phyloP scores from a whole-genome alignment of 768 basidiomycete genomes.

The Paxillus ammoniavirescens region DNA sequence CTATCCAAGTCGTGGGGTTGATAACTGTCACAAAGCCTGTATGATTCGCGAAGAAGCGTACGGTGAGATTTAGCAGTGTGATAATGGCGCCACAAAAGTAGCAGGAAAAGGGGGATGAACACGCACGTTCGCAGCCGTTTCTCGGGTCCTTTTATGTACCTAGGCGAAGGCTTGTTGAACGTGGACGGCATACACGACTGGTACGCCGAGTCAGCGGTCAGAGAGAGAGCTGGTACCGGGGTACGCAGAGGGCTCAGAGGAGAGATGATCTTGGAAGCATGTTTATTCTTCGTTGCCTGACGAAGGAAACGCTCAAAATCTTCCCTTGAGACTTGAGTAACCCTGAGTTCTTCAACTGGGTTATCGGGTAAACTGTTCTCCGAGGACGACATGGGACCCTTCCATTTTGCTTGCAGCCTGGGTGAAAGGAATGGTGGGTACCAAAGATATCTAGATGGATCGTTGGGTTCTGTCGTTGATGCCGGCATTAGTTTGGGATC shows the following conservation, averaged over 20 bases:
- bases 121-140: constrained; percentile 29
- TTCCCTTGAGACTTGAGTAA: constrained; percentile 7
- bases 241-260: constrained; percentile 31
- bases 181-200: constrained; percentile 22
- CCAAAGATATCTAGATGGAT: constrained; percentile 6
- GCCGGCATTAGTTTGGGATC: not conserved
- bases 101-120: not conserved
- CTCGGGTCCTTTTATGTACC: constrained; percentile 16
- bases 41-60: not conserved
- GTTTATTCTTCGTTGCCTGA: constrained; percentile 22
- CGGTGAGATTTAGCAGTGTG: constrained; percentile 6
- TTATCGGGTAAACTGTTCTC: constrained; percentile 1
- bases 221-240: constrained; percentile 1
- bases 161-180: constrained; percentile 17
- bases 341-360: not conserved
- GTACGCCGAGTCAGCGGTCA: constrained; percentile 20
- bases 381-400: not conserved
- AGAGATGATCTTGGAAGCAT: constrained; percentile 29
- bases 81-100: not conserved
- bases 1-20: constrained; percentile 20
- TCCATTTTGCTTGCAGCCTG: constrained; percentile 5
- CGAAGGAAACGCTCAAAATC: constrained; percentile 26
- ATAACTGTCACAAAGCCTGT: constrained; percentile 23
- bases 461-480: not conserved
- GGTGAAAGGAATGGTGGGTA: constrained; percentile 7